A percentile compares a stretch with the other conserved stretches of the same genome.
These are phyloP conservation scores for Trypanosoma mega DNA, from an alignment of 208 protist species.

Conservation along the genomic window DNA sequence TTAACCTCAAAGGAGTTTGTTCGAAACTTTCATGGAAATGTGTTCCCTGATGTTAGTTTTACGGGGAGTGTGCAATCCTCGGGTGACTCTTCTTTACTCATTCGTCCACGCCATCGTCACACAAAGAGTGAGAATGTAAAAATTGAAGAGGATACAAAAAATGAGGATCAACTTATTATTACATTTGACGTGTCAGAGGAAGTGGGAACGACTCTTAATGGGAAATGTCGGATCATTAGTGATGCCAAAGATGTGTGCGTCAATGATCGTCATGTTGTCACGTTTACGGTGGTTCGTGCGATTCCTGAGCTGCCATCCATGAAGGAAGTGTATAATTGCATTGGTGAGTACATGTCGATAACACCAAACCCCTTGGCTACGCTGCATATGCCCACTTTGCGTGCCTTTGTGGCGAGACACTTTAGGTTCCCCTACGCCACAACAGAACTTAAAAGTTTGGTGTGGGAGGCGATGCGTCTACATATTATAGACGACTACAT, in stretches of 20 bases:
- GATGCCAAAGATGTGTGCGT: slow-evolving; percentile 12
- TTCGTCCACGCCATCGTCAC: not conserved
- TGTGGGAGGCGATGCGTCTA: slow-evolving; percentile 33
- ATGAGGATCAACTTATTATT: slow-evolving; percentile 23
- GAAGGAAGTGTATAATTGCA: slow-evolving; percentile 28
- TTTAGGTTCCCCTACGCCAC: slow-evolving; percentile 5
- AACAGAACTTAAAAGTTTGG: slow-evolving; percentile 26
- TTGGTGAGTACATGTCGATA: slow-evolving; percentile 23
- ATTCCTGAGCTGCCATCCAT: slow-evolving; percentile 22
- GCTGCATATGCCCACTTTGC: slow-evolving; percentile 31
- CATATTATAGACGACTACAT: slow-evolving; percentile 29
- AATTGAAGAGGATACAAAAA: no score
- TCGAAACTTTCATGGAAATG: slow-evolving; percentile 16
- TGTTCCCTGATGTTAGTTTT: slow-evolving; percentile 2
- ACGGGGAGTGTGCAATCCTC: slow-evolving; percentile 7
- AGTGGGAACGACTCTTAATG: not conserved
- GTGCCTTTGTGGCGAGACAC: slow-evolving; percentile 21
- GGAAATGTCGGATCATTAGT: slow-evolving; percentile 9
- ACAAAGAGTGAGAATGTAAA: slow-evolving; percentile 12
- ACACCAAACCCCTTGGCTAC: slow-evolving; percentile 18
- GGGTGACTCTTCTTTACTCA: not conserved
- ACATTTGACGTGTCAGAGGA: slow-evolving; percentile 25
- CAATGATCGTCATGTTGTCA: slow-evolving; percentile 15
- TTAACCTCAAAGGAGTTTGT: no score
- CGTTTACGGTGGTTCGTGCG: slow-evolving; percentile 28